These are phyloP conservation scores for Nothophytophthora sp. DNA, from an alignment of 352 stramenopile species.

Conservation along the genomic window DNA sequence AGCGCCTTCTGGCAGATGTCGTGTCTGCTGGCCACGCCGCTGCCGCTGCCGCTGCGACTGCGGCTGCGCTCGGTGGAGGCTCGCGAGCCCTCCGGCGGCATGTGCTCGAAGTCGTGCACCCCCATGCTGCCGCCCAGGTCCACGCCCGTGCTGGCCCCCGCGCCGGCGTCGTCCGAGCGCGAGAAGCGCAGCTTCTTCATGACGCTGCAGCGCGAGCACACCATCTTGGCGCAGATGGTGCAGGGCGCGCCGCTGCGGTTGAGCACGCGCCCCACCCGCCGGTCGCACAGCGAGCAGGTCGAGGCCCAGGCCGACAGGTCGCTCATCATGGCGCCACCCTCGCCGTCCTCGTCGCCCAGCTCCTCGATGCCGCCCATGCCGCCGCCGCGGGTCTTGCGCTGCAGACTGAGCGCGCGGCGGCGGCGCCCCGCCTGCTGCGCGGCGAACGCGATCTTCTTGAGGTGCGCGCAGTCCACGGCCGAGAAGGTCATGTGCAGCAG, in stretches of 20 bases:
- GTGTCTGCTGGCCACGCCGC: constrained; percentile 19
- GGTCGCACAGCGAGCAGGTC: constrained; percentile 41
- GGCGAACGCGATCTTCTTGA: constrained; percentile 62
- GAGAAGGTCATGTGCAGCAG: constrained; percentile 40
- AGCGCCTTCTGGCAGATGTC: constrained; percentile 46
- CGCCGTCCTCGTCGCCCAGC: constrained; percentile 21
- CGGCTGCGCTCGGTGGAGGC: constrained; percentile 27
- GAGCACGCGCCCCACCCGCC: constrained; percentile 30
- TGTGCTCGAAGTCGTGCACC: constrained; percentile 25
- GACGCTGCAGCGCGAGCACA: constrained; percentile 48
- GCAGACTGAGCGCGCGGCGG: constrained; percentile 19
- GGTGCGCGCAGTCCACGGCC: constrained; percentile 47
- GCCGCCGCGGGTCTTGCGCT: constrained; percentile 15
- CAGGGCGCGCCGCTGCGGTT: constrained; percentile 32
- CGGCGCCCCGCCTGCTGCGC: constrained; percentile 41
- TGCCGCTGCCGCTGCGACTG: constrained; percentile 24
- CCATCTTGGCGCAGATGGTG: constrained; percentile 31
- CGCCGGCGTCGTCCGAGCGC: constrained; percentile 18
- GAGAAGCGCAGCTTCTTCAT: constrained; percentile 54
- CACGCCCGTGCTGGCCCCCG: constrained; percentile 1
- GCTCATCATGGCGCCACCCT: constrained; percentile 1
- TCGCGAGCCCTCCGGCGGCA: constrained; percentile 16
- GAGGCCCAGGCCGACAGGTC: constrained; percentile 15
- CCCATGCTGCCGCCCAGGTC: constrained; percentile 24
- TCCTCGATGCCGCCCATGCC: constrained; percentile 41